phyloP scores from a whole-genome alignment of 331 rosid genomes.

The Rosa hybrid region DNA sequence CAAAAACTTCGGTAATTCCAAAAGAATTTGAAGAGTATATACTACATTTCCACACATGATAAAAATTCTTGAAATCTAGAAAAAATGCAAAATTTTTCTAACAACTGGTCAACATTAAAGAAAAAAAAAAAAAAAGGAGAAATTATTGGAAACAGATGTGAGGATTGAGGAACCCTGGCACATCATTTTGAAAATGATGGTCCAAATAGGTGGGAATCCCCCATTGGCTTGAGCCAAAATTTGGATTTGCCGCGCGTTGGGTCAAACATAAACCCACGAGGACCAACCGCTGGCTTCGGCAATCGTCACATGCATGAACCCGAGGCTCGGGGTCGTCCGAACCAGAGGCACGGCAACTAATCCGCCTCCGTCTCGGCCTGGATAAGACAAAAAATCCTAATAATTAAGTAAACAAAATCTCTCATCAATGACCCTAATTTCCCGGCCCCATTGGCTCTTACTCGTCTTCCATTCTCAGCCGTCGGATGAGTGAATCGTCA shows the following conservation, averaged over 20 bases:
- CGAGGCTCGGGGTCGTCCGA: slow-evolving; percentile 33
- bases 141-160: too few relatives aligned
- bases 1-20: too few relatives aligned
- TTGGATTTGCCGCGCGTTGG: slow-evolving; percentile 50
- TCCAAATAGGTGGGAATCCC: slow-evolving; percentile 20
- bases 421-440: slow-evolving; percentile 1
- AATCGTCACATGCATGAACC: slow-evolving; percentile 24
- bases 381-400: slow-evolving; percentile 32
- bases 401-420: background rate
- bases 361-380: background rate
- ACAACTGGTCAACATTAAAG: too few relatives aligned
- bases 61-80: too few relatives aligned
- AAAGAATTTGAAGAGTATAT: too few relatives aligned
- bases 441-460: background rate
- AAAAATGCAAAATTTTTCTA: too few relatives aligned
- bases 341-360: background rate
- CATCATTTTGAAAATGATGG: background rate
- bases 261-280: slow-evolving; percentile 14
- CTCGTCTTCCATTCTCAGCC: slow-evolving; percentile 20
- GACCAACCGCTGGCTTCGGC: slow-evolving; percentile 25
- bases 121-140: too few relatives aligned
- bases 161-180: too few relatives aligned
- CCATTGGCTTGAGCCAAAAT: slow-evolving; percentile 15
- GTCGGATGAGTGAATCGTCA: slow-evolving; percentile 26
- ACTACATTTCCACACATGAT: too few relatives aligned